A percentile compares a stretch with the other conserved stretches of the same genome.
Evolutionary conservation across 768 basidiomycete species (phyloP).

Genomic region (Sarcomyxa edulis): DNA sequence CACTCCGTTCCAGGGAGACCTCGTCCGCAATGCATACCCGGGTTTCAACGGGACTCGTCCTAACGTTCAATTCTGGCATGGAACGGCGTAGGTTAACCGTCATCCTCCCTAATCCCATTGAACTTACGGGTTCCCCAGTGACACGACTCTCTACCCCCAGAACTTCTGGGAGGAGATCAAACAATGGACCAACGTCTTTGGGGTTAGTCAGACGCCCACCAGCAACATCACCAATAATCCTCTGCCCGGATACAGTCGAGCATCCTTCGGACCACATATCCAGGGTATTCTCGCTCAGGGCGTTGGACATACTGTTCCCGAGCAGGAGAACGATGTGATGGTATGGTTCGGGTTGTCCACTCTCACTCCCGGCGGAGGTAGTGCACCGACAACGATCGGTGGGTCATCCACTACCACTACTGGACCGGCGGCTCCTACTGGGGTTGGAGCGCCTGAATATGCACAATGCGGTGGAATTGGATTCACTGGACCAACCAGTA

Average conservation of each 20-base stretch:
- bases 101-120: background rate
- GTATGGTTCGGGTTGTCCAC: conserved; percentile 40
- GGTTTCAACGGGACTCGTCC: conserved; percentile 47
- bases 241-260: conserved; percentile 37
- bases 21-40: conserved; percentile 41
- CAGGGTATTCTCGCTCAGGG: conserved; percentile 43
- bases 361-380: conserved; percentile 13
- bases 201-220: conserved; percentile 33
- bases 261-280: conserved; percentile 43
- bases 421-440: conserved; percentile 11
- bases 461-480: conserved; percentile 27
- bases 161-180: conserved; percentile 50
- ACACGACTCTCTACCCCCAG: conserved; percentile 42
- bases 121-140: conserved; percentile 22
- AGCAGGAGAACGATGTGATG: conserved; percentile 40
- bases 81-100: conserved; percentile 28
- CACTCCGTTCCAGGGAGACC: conserved; percentile 29
- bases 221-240: conserved; percentile 36
- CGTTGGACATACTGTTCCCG: conserved; percentile 48
- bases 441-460: conserved; percentile 13
- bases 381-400: conserved; percentile 9
- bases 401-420: conserved; percentile 14
- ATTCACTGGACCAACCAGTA: conserved; percentile 21
- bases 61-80: conserved; percentile 51
- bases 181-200: conserved; percentile 54